Evolutionary conservation across 768 basidiomycete species (phyloP).

Genomic region (Tremella mesenterica): DNA sequence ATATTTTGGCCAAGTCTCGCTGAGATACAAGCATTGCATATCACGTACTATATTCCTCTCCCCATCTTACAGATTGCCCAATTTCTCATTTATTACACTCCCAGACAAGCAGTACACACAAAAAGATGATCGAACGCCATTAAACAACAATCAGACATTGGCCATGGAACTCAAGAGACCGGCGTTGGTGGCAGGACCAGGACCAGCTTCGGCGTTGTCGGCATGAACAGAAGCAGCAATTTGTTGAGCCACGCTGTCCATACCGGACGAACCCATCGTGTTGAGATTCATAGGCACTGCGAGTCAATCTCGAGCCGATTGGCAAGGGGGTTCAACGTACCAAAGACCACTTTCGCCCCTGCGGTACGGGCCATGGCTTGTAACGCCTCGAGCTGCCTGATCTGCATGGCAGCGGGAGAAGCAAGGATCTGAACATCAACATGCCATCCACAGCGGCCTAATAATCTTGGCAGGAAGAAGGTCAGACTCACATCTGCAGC

Average conservation of each 20-base stretch:
- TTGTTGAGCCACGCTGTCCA: conserved; percentile 24
- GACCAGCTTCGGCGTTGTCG: conserved; percentile 6
- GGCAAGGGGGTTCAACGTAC: conserved; percentile 14
- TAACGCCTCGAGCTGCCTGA: conserved; percentile 88
- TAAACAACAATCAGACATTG: conserved; percentile 14
- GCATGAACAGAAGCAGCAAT: conserved; percentile 21
- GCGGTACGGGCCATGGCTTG: conserved; percentile 82
- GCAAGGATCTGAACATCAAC: conserved; percentile 47
- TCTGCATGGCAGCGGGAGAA: conserved; percentile 94
- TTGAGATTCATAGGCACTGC: conserved; percentile 40
- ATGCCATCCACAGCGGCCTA: too few relatives aligned
- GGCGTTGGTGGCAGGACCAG: conserved; percentile 23
- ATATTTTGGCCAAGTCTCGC: too few relatives aligned
- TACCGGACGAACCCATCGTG: conserved; percentile 34
- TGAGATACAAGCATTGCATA: not conserved
- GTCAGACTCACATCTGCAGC: conserved; percentile 70
- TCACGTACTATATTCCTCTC: not conserved
- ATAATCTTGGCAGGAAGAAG: not conserved
- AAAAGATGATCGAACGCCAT: not conserved
- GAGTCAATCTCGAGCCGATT: not conserved
- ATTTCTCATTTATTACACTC: not conserved
- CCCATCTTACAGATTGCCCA: not conserved
- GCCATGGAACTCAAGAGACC: conserved; percentile 37
- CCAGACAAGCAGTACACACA: not conserved
- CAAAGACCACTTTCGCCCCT: conserved; percentile 83